phyloP scores from a whole-genome alignment of 2,329 filamentous ascomycete species.

The Cyphellophora attinorum region DNA sequence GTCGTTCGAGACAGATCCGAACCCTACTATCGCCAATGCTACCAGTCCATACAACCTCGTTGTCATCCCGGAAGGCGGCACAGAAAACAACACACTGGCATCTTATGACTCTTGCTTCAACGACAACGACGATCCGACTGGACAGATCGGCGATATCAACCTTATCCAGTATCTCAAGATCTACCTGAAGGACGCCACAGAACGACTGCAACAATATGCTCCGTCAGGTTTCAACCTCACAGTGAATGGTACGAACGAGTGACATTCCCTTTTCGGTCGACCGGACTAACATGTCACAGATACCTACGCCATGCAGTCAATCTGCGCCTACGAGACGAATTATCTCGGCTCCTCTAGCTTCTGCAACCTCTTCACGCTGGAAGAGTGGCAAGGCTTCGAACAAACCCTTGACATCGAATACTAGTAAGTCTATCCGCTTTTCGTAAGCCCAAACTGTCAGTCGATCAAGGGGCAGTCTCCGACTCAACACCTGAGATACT shows the following conservation, averaged over 20 bases:
- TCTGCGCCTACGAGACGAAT: conserved; percentile 46
- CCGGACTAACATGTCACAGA: neutral
- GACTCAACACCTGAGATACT: too few species aligned
- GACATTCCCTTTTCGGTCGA: too few species aligned
- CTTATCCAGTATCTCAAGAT: conserved; percentile 32
- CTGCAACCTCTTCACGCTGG: conserved; percentile 43
- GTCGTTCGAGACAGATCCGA: conserved; percentile 25
- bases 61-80: conserved; percentile 40
- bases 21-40: conserved; percentile 29
- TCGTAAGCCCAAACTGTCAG: too few species aligned
- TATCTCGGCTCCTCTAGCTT: conserved; percentile 43
- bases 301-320: conserved; percentile 28
- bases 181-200: conserved; percentile 37
- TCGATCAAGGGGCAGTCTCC: too few species aligned
- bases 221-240: conserved; percentile 41
- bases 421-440: too few species aligned
- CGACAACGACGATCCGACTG: conserved; percentile 22
- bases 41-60: conserved; percentile 35
- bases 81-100: conserved; percentile 44
- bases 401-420: conserved; percentile 44
- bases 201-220: conserved; percentile 37
- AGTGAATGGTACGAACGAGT: conserved; percentile 37
- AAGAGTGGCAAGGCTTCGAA: conserved; percentile 47
- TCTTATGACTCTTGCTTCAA: conserved; percentile 40
- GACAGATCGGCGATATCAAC: conserved; percentile 29